Conservation (phyloP, 2,329 filamentous ascomycete species). For the Talaromyces islandicus region DNA sequence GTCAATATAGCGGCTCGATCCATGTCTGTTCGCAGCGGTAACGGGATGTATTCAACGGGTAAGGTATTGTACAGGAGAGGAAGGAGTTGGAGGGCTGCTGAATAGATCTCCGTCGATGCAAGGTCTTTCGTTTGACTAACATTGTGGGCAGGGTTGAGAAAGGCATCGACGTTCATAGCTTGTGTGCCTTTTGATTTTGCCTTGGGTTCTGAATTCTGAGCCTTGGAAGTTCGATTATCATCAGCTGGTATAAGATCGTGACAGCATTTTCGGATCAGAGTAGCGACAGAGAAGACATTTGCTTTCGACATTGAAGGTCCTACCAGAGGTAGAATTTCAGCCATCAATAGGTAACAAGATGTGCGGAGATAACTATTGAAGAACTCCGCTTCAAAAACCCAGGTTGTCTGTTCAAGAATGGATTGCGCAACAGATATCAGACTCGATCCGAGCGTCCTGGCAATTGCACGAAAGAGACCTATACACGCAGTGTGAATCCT, state of each 20-base stretch:
- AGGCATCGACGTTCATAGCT: conserved; percentile 62
- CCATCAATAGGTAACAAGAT: conserved; percentile 55
- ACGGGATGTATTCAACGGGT: conserved; percentile 62
- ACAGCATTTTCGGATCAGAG: conserved; percentile 64
- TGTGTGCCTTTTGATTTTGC: conserved; percentile 32
- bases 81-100: conserved; percentile 58
- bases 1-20: conserved; percentile 75
- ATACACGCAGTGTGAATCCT: conserved; percentile 68
- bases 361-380: conserved; percentile 50
- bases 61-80: conserved; percentile 56
- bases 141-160: conserved; percentile 47
- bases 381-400: conserved; percentile 58
- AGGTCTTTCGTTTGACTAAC: conserved; percentile 15
- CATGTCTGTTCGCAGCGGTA: conserved; percentile 65
- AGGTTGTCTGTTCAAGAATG: conserved; percentile 64
- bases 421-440: conserved; percentile 57
- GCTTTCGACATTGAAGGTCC: conserved; percentile 64
- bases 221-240: conserved; percentile 27
- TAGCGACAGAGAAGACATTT: conserved; percentile 56
- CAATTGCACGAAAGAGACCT: conserved; percentile 53
- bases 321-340: conserved; percentile 53
- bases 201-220: conserved; percentile 28
- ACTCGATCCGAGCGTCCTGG: conserved; percentile 53
- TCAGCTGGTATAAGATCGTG: conserved; percentile 59
- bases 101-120: conserved; percentile 40